Conservation (phyloP, 1,284 basidiomycete genomes). For the Leccinum angustisporum region DNA sequence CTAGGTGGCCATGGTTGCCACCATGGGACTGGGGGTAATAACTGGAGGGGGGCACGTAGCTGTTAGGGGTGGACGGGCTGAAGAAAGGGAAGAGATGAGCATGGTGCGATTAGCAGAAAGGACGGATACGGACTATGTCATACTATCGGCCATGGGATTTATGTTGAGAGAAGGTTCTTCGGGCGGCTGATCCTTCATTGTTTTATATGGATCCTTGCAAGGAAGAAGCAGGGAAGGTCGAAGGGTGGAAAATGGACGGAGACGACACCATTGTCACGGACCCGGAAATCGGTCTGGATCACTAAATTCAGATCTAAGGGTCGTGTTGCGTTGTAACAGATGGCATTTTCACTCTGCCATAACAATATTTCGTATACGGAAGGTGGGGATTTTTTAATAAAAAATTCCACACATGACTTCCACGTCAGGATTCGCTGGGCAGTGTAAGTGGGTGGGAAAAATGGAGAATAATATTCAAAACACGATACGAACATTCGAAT, state of each 20-base stretch:
- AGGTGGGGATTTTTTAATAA: slow-evolving; percentile 38
- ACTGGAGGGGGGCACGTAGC: slow-evolving; percentile 46
- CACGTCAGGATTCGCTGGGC: slow-evolving; percentile 29
- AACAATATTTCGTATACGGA: slow-evolving; percentile 42
- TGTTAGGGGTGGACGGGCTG: slow-evolving; percentile 34
- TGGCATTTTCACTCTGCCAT: slow-evolving; percentile 42
- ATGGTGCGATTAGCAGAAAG: slow-evolving; percentile 9
- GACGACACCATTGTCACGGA: slow-evolving; percentile 48
- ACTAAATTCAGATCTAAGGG: slow-evolving; percentile 64
- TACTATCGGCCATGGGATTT: slow-evolving; percentile 54
- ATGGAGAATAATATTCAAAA: slow-evolving; percentile 10
- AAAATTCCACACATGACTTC: slow-evolving; percentile 34
- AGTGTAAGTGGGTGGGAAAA: slow-evolving; percentile 31
- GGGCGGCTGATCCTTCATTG: slow-evolving; percentile 43
- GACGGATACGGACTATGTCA: slow-evolving; percentile 54
- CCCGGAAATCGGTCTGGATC: slow-evolving; percentile 57
- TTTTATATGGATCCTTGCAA: slow-evolving; percentile 36
- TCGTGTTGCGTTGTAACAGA: slow-evolving; percentile 41
- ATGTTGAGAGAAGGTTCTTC: slow-evolving; percentile 41
- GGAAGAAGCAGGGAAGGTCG: slow-evolving; percentile 36
- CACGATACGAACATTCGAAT: slow-evolving; percentile 13
- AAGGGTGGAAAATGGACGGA: slow-evolving; percentile 48
- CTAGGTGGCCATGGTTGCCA: slow-evolving; percentile 45
- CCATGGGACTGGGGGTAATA: slow-evolving; percentile 46
- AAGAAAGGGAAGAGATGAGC: slow-evolving; percentile 22